Evolutionary conservation across 805 yeast genomes (phyloP), one percentile per base, ranked within the genome.

Genomic region (Saccharomyces mikatae): DNA sequence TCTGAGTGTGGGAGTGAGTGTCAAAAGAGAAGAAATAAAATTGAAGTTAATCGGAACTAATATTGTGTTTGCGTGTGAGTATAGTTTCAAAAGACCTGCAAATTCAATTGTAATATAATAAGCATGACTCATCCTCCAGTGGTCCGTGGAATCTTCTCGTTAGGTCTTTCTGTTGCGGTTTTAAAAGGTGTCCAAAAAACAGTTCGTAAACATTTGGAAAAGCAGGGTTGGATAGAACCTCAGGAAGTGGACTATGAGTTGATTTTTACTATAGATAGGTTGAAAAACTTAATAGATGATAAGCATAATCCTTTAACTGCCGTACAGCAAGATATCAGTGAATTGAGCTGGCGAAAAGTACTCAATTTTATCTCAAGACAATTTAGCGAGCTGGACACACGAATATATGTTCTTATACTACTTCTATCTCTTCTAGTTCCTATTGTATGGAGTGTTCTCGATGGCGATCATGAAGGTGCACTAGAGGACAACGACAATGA

Each of bases 61-160:
- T 31, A 14, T 31, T 36, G 44, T 9, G 44, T 36, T 17, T 36
- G 44, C 4, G 44, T 36, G 41, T 6, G 41, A 17, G 22, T 11
- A 36, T 17, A 31, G 13, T 36, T 17, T 36, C 44, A 36, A 36
- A 36, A 22, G 26, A 28, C 22, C 46, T 31, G 8, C 14, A 30
- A 22, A 29, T 32, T 22, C 22, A 46, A 29, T n/a, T 27, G 32
- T 26, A 29, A 48, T 30, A 48, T 48, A 17, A 29, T 11, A 46
- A 27, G 14, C 13, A 61, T 61, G 64, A 56, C 61, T 22, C 56
- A 62, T 24, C 58, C 58, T 31, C 61, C 64, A 13, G 59, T 60
- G 27, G 41, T 61, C 21, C 60, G 53, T 22, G 52, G 58, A 21
- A 36, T 56, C 6, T 47, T 60, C 21, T 56, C 60, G 6, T 27